A percentile compares a stretch with the other conserved stretches of the same genome.
phyloP scores from a whole-genome alignment of 306 rosid species.

The Castanea crenata region DNA sequence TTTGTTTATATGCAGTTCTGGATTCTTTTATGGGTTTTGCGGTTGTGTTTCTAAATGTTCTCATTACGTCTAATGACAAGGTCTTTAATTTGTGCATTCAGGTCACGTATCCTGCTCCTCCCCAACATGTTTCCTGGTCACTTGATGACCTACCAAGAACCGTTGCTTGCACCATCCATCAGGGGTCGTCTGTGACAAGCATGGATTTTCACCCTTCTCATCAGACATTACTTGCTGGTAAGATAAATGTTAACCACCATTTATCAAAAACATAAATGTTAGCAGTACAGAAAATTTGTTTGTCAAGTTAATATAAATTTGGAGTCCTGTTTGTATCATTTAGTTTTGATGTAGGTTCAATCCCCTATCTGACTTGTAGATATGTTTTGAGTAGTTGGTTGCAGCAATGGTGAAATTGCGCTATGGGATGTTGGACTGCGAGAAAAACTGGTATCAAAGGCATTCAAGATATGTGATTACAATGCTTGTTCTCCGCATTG shows the following conservation, averaged over 20 bases:
- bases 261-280: not conserved
- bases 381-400: constrained; percentile 53
- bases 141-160: constrained; percentile 44
- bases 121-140: constrained; percentile 33
- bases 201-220: constrained; percentile 60
- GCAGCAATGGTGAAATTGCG: constrained; percentile 53
- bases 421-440: constrained; percentile 49
- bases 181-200: constrained; percentile 41
- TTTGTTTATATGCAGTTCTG: constrained; percentile 22
- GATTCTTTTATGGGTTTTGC: not conserved
- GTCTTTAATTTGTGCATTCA: constrained; percentile 14
- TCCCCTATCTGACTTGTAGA: constrained; percentile 9
- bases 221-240: constrained; percentile 56
- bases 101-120: constrained; percentile 36
- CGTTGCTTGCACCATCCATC: constrained; percentile 41
- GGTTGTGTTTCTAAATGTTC: constrained; percentile 16
- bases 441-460: constrained; percentile 45
- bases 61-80: constrained; percentile 17
- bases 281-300: not conserved
- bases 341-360: not conserved
- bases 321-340: not conserved
- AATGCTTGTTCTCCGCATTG: constrained; percentile 29
- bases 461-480: constrained; percentile 39
- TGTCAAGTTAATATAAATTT: not conserved
- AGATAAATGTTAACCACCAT: constrained; percentile 4